Conservation (phyloP, 345 rosid species). For the Brassica juncea region DNA sequence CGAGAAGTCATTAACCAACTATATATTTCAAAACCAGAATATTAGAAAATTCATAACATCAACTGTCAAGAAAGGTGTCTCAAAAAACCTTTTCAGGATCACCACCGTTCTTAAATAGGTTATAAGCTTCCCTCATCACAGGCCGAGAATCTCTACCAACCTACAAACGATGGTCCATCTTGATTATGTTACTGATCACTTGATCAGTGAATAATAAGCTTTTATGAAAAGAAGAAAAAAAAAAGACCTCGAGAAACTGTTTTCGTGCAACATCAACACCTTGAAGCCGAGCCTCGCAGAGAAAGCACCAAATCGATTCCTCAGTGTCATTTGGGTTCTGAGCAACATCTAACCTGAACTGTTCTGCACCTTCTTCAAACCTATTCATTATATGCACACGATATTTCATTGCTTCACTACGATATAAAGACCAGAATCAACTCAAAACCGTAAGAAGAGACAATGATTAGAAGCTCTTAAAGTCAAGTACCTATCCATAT, state of each 20-base stretch:
- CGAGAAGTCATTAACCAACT: constrained; percentile 68
- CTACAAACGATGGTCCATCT: constrained; percentile 41
- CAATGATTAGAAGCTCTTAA: not conserved
- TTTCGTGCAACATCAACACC: constrained; percentile 69
- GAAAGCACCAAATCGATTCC: constrained; percentile 93
- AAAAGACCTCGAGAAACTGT: constrained; percentile 65
- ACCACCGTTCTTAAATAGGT: constrained; percentile 76
- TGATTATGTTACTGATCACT: not conserved
- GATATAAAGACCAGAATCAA: not conserved
- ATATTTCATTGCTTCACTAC: constrained; percentile 14
- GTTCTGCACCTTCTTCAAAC: constrained; percentile 88
- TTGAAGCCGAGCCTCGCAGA: constrained; percentile 71
- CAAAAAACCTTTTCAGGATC: constrained; percentile 77
- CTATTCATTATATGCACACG: constrained; percentile 39
- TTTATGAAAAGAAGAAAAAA: not conserved
- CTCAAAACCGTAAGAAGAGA: constrained; percentile 5
- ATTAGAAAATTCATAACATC: not conserved
- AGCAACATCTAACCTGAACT: constrained; percentile 88
- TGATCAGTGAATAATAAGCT: not conserved
- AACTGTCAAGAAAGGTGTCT: not conserved
- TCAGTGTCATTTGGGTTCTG: constrained; percentile 90
- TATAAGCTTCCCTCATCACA: constrained; percentile 78
- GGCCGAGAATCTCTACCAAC: constrained; percentile 88
- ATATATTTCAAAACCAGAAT: not conserved
- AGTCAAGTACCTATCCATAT: constrained; percentile 54